Conservation (phyloP, 768 basidiomycete species). For the Collybia mongolica region DNA sequence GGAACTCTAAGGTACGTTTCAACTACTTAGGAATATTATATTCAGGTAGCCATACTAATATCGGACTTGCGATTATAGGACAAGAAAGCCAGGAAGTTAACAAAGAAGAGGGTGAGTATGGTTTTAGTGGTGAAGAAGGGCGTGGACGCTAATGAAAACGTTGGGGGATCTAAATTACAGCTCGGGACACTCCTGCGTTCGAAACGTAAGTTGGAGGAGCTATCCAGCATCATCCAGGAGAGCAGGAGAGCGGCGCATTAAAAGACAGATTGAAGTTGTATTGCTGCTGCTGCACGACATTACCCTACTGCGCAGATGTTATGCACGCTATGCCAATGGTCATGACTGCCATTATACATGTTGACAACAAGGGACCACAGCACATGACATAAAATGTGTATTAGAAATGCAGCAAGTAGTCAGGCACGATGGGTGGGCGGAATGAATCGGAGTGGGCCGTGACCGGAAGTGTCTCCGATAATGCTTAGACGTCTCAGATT, state of each 20-base stretch:
- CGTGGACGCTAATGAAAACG: slow-evolving; percentile 1
- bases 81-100: slow-evolving; percentile 99
- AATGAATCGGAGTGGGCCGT: no score
- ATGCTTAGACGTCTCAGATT: neutral
- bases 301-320: slow-evolving; percentile 4
- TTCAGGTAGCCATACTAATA: slow-evolving; percentile 1
- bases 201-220: slow-evolving; percentile 98
- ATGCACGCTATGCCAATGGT: slow-evolving; percentile 3
- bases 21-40: neutral
- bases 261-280: slow-evolving; percentile 9
- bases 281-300: neutral
- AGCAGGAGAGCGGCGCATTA: slow-evolving; percentile 72
- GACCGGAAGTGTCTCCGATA: no score
- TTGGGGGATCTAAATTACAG: slow-evolving; percentile 35
- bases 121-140: neutral
- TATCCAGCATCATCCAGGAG: slow-evolving; percentile 89
- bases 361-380: no score
- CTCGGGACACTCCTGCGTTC: slow-evolving; percentile 97
- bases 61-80: slow-evolving; percentile 50
- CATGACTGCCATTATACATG: no score
- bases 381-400: no score
- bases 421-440: no score
- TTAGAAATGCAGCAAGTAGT: no score
- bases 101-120: slow-evolving; percentile 92
- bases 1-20: slow-evolving; percentile 87